A percentile compares a stretch with the other conserved stretches of the same genome.
Conservation (phyloP, 495 filamentous ascomycete genomes). For the Polyplosphaeria fusca region DNA sequence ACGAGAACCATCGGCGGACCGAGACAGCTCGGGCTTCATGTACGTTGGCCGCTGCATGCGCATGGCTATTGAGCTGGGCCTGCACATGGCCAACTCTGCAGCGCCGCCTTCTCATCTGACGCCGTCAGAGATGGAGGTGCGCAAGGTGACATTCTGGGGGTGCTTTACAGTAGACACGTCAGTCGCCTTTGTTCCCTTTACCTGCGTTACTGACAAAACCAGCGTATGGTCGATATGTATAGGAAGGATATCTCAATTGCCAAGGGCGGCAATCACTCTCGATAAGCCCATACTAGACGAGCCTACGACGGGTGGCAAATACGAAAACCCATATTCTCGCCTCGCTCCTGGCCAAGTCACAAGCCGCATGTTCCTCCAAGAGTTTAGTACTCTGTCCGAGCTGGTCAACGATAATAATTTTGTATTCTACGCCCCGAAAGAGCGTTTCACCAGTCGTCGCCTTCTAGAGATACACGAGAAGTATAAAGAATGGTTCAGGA, state of each 20-base stretch:
- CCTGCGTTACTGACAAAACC: constrained; percentile 33
- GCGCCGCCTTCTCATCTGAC: constrained; percentile 42
- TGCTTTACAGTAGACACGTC: constrained; percentile 70
- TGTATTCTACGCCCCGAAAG: constrained; percentile 59
- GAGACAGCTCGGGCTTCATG: constrained; percentile 63
- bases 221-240: constrained; percentile 64
- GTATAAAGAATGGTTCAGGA: constrained; percentile 61
- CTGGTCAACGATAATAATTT: constrained; percentile 64
- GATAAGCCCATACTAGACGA: constrained; percentile 52
- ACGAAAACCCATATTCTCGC: not conserved
- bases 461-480: constrained; percentile 56
- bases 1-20: constrained; percentile 36
- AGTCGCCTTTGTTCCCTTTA: constrained; percentile 4
- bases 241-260: constrained; percentile 61
- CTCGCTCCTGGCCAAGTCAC: constrained; percentile 1
- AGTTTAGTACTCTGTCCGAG: constrained; percentile 63
- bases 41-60: constrained; percentile 64
- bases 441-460: constrained; percentile 55
- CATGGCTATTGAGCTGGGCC: constrained; percentile 63
- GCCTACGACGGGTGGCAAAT: not conserved
- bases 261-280: constrained; percentile 53
- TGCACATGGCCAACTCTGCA: constrained; percentile 49
- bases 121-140: constrained; percentile 54
- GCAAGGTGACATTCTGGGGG: constrained; percentile 69
- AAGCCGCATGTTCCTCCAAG: constrained; percentile 55